Conservation (phyloP, 2,329 filamentous ascomycete genomes). For the Colletotrichum shisoi region DNA sequence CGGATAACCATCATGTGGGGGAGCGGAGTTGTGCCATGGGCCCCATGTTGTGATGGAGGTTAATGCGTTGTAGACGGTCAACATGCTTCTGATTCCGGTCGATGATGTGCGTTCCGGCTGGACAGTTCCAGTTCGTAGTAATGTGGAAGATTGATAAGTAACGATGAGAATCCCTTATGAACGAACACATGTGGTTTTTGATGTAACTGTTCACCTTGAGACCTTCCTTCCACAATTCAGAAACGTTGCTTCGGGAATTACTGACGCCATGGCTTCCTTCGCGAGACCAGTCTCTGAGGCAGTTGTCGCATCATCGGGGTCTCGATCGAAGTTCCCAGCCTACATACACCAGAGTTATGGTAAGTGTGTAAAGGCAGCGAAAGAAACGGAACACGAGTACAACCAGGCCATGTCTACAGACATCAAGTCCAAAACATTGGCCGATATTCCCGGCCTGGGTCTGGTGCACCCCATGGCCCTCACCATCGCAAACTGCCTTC, state of each 20-base stretch:
- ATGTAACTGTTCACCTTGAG: no score
- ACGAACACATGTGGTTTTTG: no score
- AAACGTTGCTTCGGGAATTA: neutral
- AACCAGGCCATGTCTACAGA: neutral
- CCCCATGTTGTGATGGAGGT: no score
- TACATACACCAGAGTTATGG: neutral
- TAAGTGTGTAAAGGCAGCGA: neutral
- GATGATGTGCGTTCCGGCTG: no score
- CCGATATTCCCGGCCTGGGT: neutral
- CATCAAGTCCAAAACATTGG: neutral
- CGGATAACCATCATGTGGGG: no score
- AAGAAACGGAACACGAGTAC: neutral
- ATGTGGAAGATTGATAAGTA: no score
- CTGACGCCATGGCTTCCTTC: neutral
- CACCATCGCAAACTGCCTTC: neutral
- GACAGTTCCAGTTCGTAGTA: no score
- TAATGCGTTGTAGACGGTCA: no score
- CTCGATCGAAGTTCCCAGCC: neutral
- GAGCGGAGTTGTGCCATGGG: no score
- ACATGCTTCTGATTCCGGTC: no score
- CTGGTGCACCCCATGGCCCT: conserved; percentile 1
- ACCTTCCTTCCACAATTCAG: no score
- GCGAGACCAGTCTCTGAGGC: neutral
- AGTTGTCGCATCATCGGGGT: neutral
- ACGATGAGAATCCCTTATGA: no score